Conservation (phyloP, 2,329 filamentous ascomycete species). For the Aureobasidium vineae region DNA sequence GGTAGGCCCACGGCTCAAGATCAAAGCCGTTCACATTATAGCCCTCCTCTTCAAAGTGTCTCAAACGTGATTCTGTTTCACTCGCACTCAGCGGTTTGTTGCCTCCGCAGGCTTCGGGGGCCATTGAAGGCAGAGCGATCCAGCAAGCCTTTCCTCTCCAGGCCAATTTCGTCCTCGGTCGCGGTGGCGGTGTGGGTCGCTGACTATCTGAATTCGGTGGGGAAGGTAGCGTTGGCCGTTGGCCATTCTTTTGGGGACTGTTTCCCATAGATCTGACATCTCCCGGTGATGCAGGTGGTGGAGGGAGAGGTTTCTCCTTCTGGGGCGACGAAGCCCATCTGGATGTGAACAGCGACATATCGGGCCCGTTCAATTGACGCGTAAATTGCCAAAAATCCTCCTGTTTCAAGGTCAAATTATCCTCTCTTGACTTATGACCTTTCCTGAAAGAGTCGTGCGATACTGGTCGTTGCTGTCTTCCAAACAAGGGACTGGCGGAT, state of each 20-base stretch:
- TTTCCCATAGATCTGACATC: not conserved
- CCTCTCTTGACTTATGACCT: constrained; percentile 45
- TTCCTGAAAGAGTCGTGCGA: constrained; percentile 17
- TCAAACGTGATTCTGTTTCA: constrained; percentile 62
- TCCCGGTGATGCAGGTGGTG: constrained; percentile 3
- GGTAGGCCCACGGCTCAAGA: constrained; percentile 46
- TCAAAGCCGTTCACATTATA: constrained; percentile 70
- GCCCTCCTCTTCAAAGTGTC: constrained; percentile 65
- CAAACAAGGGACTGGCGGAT: constrained; percentile 16
- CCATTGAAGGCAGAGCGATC: constrained; percentile 46
- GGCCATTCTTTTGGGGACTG: not conserved
- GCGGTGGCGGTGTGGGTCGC: constrained; percentile 35
- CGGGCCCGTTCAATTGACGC: not conserved
- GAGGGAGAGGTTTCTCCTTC: constrained; percentile 24
- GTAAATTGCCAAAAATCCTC: constrained; percentile 49
- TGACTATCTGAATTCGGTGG: not conserved
- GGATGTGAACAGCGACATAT: constrained; percentile 24
- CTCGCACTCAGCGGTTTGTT: constrained; percentile 47
- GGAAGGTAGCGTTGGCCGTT: not conserved
- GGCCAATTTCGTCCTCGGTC: constrained; percentile 46
- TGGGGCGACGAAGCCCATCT: constrained; percentile 16
- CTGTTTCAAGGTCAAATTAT: constrained; percentile 51
- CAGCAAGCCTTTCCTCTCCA: constrained; percentile 49
- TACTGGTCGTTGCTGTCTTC: constrained; percentile 4
- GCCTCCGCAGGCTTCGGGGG: constrained; percentile 45